phyloP scores from a whole-genome alignment of 208 protist species.

The Wallacemonas collosoma region DNA sequence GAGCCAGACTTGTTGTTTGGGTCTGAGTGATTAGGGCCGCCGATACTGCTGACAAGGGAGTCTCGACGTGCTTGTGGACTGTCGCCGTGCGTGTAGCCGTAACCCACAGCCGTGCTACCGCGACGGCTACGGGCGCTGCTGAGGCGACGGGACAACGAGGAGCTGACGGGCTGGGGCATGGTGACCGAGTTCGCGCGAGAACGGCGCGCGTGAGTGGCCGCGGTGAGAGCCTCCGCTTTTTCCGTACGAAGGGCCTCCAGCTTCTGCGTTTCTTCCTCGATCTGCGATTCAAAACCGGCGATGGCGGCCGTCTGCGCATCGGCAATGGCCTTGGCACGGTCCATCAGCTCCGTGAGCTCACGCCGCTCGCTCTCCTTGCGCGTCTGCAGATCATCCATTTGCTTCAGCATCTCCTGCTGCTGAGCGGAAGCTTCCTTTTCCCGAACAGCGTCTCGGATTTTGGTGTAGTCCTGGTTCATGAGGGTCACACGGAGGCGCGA shows the following conservation, averaged over 20 bases:
- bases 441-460: conserved; percentile 32
- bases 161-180: background rate
- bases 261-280: conserved; percentile 21
- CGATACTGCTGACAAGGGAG: background rate
- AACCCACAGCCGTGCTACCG: conserved; percentile 9
- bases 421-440: conserved; percentile 6
- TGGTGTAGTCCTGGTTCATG: conserved; percentile 42
- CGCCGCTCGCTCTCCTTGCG: conserved; percentile 9
- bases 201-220: background rate
- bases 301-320: conserved; percentile 10
- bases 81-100: conserved; percentile 4
- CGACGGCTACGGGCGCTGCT: conserved; percentile 12
- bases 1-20: background rate
- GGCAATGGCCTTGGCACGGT: conserved; percentile 1
- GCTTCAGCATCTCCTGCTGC: conserved; percentile 15
- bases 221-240: conserved; percentile 19
- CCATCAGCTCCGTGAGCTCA: conserved; percentile 17
- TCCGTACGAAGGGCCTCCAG: conserved; percentile 24
- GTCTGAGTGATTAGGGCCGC: background rate
- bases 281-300: background rate
- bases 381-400: background rate
- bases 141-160: background rate
- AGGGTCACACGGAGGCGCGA: conserved; percentile 38
- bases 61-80: conserved; percentile 6
- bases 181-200: conserved; percentile 8